phyloP scores from a whole-genome alignment of 805 yeast genomes.

The Kluyveromyces aestuarii region DNA sequence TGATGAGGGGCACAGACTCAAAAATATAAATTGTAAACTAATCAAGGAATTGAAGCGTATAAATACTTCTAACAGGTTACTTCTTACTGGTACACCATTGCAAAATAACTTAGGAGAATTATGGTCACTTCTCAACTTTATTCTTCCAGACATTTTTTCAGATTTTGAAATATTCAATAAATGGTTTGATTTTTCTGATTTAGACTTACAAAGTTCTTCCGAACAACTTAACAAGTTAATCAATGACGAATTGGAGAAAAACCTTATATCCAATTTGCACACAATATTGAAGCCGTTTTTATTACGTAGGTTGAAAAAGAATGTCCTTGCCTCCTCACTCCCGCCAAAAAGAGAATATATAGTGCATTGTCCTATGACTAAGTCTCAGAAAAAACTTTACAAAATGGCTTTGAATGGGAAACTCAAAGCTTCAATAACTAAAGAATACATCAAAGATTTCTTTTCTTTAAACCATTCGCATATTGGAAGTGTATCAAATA shows the following conservation, averaged over 20 bases:
- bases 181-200: slow-evolving; percentile 82
- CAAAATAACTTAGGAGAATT: slow-evolving; percentile 86
- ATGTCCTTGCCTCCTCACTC: slow-evolving; percentile 52
- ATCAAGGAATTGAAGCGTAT: slow-evolving; percentile 63
- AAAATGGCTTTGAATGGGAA: slow-evolving; percentile 37
- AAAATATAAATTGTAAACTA: slow-evolving; percentile 71
- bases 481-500: slow-evolving; percentile 24
- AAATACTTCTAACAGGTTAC: slow-evolving; percentile 57
- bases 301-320: slow-evolving; percentile 69
- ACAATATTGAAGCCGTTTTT: slow-evolving; percentile 83
- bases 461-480: slow-evolving; percentile 32
- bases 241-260: slow-evolving; percentile 47
- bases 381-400: slow-evolving; percentile 57
- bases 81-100: slow-evolving; percentile 92
- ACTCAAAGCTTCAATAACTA: slow-evolving; percentile 37
- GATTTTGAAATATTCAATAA: slow-evolving; percentile 84
- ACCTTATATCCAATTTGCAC: slow-evolving; percentile 68
- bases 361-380: slow-evolving; percentile 60
- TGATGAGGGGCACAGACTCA: slow-evolving; percentile 93
- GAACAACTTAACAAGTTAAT: slow-evolving; percentile 35
- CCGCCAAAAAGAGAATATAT: slow-evolving; percentile 90
- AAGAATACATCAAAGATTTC: slow-evolving; percentile 43
- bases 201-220: slow-evolving; percentile 28
- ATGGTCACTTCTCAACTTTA: slow-evolving; percentile 87
- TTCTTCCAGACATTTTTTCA: slow-evolving; percentile 86